Evolutionary conservation across 2,329 filamentous ascomycete genomes (phyloP), one percentile per base, ranked within the genome.

Genomic region (Fusarium sp.): DNA sequence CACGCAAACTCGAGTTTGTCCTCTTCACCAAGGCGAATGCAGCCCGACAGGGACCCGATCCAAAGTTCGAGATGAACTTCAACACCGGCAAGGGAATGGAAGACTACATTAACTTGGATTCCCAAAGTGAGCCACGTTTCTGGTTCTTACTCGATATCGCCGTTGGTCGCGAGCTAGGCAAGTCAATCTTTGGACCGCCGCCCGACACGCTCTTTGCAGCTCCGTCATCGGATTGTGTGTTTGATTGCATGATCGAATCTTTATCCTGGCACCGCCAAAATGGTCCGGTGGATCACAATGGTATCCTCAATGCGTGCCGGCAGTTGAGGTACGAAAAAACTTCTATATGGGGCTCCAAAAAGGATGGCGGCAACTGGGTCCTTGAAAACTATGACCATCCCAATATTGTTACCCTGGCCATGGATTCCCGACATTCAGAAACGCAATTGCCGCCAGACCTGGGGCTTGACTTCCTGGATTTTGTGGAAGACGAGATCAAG

Each of bases 121-220:
- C 68, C 2, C 20, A 32, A 0, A 43, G 59, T 4, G 69, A 71
- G 17, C 54, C 68, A 9, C 70, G 69, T 0, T 64, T 70, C 17
- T 71, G 69, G 69, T 71, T 71, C 6, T 4, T 71, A 4, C 68
- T 71, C 0, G 69, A 71, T 4, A 71, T 70, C 5, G 52, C 67
- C 0, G 70, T 67, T 40, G 69, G 69, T 1, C 68, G 59, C 0
- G 14, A 70, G 22, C 37, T 66, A 0, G 69, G 68, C 12, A 43
- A 59, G 6, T 52, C 63, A 4, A 22, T 70, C 2, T 30, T 63
- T 12, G 69, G 69, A 0, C 25, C 56, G 7, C 0, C 32, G 0
- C 30, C 27, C 2, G n/a, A 30, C 11, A 32, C 66, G 2, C 47
- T 45, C 0, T 71, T 71, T 47, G 68, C 32, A 0, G 57, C 43